Evolutionary conservation across 2,329 filamentous ascomycete genomes (phyloP).

Genomic region (Diaporthe citriasiana): DNA sequence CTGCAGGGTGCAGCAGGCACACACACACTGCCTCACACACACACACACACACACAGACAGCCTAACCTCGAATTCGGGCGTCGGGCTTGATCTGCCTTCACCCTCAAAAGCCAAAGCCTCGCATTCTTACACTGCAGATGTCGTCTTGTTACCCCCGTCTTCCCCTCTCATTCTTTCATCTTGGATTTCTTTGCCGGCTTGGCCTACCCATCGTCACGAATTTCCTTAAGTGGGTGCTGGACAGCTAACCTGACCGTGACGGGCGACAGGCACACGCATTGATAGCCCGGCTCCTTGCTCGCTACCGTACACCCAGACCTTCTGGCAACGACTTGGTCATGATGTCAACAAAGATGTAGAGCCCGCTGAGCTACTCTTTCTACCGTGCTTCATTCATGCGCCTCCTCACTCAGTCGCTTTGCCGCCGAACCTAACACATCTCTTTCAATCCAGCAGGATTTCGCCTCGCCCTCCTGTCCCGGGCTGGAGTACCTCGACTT

Average conservation of each 20-base stretch:
- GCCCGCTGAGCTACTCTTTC: conserved; percentile 23
- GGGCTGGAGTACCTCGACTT: conserved; percentile 69
- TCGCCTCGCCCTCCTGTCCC: conserved; percentile 65
- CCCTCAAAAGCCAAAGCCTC: conserved; percentile 38
- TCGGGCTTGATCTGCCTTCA: conserved; percentile 39
- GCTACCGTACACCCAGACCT: conserved; percentile 19
- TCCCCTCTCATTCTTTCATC: conserved; percentile 29
- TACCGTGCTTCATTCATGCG: conserved; percentile 41
- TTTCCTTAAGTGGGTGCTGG: neutral
- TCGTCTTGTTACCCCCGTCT: conserved; percentile 29
- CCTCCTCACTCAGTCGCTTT: conserved; percentile 2
- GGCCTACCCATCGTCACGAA: neutral
- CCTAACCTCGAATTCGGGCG: conserved; percentile 39
- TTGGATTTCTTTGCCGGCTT: conserved; percentile 16
- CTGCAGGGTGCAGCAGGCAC: conserved; percentile 39
- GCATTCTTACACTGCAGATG: conserved; percentile 37
- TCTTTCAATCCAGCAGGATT: conserved; percentile 61
- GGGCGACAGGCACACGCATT: conserved; percentile 23
- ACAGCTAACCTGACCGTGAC: conserved; percentile 31
- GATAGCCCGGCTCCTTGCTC: conserved; percentile 24
- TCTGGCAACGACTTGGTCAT: conserved; percentile 18
- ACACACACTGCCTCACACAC: conserved; percentile 18
- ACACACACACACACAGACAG: too few relatives aligned
- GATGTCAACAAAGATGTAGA: conserved; percentile 38
- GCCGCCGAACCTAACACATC: conserved; percentile 48